A percentile compares a stretch with the other conserved stretches of the same genome.
Conservation (phyloP, 148 eudicot species). For the Silene conica region DNA sequence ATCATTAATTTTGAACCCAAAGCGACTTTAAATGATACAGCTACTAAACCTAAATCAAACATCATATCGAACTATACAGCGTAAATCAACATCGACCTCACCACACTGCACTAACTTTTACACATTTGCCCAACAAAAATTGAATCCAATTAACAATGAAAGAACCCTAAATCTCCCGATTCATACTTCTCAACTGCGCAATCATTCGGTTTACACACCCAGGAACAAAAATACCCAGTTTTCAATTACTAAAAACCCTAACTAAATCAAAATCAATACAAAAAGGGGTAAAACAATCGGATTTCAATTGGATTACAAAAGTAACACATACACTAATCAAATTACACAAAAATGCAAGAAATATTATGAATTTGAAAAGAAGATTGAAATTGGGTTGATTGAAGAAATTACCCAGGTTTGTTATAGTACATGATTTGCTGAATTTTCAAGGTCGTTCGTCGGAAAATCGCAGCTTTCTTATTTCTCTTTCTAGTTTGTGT, state of each 20-base stretch:
- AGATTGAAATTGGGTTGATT: neutral
- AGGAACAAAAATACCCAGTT: neutral
- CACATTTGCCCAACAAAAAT: neutral
- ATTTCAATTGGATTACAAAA: neutral
- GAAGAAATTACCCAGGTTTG: slow-evolving; percentile 25
- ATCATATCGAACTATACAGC: neutral
- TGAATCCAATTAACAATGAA: neutral
- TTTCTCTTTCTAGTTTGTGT: neutral
- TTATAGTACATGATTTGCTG: slow-evolving; percentile 22
- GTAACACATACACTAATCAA: neutral
- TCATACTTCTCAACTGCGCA: neutral
- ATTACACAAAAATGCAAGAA: neutral
- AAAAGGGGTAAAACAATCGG: neutral
- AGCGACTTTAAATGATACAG: no score
- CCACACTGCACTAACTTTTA: neutral
- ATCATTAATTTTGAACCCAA: no score
- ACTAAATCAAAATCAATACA: neutral
- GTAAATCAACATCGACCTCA: neutral
- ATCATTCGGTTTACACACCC: neutral
- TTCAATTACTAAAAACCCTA: slow-evolving; percentile 3
- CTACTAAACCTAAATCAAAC: neutral
- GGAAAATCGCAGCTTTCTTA: slow-evolving; percentile 5
- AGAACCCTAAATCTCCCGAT: slow-evolving; percentile 12
- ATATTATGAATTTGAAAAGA: neutral
- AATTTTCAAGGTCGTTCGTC: slow-evolving; percentile 12